phyloP scores from a whole-genome alignment of 495 filamentous ascomycete species.

The Daldinia childiae region DNA sequence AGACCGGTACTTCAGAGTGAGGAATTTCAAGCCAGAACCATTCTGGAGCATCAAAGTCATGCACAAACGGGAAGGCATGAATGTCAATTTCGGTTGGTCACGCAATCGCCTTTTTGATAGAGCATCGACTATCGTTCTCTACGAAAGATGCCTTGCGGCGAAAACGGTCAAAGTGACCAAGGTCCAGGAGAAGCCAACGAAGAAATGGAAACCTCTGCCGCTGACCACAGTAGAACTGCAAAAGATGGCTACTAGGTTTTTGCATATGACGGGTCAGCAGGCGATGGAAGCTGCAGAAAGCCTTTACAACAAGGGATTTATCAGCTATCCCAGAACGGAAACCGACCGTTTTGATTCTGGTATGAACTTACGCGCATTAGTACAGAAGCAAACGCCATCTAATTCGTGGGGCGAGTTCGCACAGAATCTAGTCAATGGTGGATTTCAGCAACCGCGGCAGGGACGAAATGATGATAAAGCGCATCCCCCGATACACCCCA shows the following conservation, averaged over 20 bases:
- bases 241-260: constrained; percentile 88
- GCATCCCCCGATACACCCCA: constrained; percentile 95
- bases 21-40: constrained; percentile 89
- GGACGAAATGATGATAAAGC: constrained; percentile 94
- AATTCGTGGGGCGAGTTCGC: constrained; percentile 84
- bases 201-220: constrained; percentile 92
- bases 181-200: constrained; percentile 88
- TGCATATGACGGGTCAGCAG: constrained; percentile 83
- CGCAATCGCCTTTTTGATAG: constrained; percentile 88
- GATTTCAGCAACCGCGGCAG: constrained; percentile 80
- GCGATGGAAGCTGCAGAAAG: constrained; percentile 90
- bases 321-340: constrained; percentile 96
- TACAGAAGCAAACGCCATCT: constrained; percentile 85
- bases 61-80: constrained; percentile 77
- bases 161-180: constrained; percentile 81
- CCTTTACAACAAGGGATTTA: constrained; percentile 94
- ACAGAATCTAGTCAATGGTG: constrained; percentile 77
- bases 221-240: constrained; percentile 98
- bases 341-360: constrained; percentile 94
- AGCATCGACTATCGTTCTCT: constrained; percentile 78
- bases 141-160: constrained; percentile 84
- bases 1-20: constrained; percentile 89
- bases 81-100: constrained; percentile 86
- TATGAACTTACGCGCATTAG: constrained; percentile 82
- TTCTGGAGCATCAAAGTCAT: constrained; percentile 94